Evolutionary conservation across 257 asterid species (phyloP).

Genomic region (Knoxia roxburghii): DNA sequence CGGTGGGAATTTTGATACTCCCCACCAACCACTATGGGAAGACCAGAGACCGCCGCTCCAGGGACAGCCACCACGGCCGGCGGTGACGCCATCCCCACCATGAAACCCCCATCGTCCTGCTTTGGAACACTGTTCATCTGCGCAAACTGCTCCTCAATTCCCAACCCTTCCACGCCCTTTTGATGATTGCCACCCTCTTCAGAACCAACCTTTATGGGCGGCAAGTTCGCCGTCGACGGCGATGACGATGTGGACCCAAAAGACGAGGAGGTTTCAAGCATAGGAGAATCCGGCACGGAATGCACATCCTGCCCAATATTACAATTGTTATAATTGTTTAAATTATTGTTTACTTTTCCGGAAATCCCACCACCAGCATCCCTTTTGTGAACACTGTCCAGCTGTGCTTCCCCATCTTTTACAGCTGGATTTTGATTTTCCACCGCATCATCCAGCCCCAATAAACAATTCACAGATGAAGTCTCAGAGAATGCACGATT

Average conservation of each 20-base stretch:
- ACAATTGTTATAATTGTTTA: slow-evolving; percentile 5
- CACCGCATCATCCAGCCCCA: slow-evolving; percentile 62
- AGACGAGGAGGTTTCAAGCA: slow-evolving; percentile 69
- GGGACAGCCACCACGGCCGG: slow-evolving; percentile 16
- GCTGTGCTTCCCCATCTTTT: slow-evolving; percentile 43
- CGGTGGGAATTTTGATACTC: slow-evolving; percentile 45
- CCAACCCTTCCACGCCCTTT: slow-evolving; percentile 37
- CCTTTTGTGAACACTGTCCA: slow-evolving; percentile 27
- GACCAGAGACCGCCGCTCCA: slow-evolving; percentile 30
- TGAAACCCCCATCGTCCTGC: slow-evolving; percentile 48
- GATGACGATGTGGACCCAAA: slow-evolving; percentile 80
- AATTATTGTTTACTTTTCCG: slow-evolving; percentile 25
- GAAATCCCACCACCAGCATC: slow-evolving; percentile 22
- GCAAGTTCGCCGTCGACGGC: slow-evolving; percentile 66
- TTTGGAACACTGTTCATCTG: slow-evolving; percentile 42
- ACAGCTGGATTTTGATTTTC: slow-evolving; percentile 26
- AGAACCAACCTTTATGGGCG: slow-evolving; percentile 67
- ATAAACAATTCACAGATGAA: slow-evolving; percentile 66
- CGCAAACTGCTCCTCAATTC: slow-evolving; percentile 75
- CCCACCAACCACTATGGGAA: slow-evolving; percentile 53
- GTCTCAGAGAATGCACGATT: slow-evolving; percentile 54
- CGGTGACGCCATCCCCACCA: slow-evolving; percentile 7
- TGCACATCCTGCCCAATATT: slow-evolving; percentile 44
- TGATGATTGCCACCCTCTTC: slow-evolving; percentile 46
- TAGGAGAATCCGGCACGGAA: slow-evolving; percentile 84